Evolutionary conservation across 2,329 filamentous ascomycete genomes (phyloP).

Genomic region (Phyllosticta citrichinensis): DNA sequence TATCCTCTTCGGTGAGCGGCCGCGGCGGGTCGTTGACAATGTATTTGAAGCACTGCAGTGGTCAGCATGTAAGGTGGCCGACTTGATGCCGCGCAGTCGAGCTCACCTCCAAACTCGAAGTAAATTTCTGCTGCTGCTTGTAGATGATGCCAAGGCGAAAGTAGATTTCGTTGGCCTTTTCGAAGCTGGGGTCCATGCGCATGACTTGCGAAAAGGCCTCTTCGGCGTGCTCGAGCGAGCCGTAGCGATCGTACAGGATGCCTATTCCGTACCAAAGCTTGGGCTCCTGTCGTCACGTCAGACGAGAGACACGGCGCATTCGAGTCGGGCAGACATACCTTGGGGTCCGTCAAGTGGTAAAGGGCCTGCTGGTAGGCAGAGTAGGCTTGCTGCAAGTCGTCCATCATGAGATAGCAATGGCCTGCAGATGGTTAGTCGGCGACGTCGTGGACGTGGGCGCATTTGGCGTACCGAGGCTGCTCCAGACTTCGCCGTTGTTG

Average conservation of each 20-base stretch:
- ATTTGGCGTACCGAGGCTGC: constrained; percentile 63
- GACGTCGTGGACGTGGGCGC: background rate
- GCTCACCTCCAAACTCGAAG: constrained; percentile 76
- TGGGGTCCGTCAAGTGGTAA: constrained; percentile 85
- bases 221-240: constrained; percentile 91
- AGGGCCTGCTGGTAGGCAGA: constrained; percentile 92
- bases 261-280: constrained; percentile 99
- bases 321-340: constrained; percentile 31
- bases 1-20: constrained; percentile 91
- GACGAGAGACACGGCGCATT: background rate
- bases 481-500: constrained; percentile 92
- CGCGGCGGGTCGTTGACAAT: constrained; percentile 89
- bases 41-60: constrained; percentile 85
- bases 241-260: constrained; percentile 93
- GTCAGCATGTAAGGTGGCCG: background rate
- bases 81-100: background rate
- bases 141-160: constrained; percentile 99
- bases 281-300: constrained; percentile 54
- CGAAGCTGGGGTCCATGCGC: constrained; percentile 95
- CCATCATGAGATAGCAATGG: constrained; percentile 99
- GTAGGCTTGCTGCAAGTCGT: constrained; percentile 93
- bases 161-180: constrained; percentile 98
- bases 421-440: constrained; percentile 41
- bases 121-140: constrained; percentile 94
- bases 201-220: constrained; percentile 98